A percentile compares a stretch with the other conserved stretches of the same genome.
Conservation (phyloP, 257 asterid genomes). For the Capsicum chinense region DNA sequence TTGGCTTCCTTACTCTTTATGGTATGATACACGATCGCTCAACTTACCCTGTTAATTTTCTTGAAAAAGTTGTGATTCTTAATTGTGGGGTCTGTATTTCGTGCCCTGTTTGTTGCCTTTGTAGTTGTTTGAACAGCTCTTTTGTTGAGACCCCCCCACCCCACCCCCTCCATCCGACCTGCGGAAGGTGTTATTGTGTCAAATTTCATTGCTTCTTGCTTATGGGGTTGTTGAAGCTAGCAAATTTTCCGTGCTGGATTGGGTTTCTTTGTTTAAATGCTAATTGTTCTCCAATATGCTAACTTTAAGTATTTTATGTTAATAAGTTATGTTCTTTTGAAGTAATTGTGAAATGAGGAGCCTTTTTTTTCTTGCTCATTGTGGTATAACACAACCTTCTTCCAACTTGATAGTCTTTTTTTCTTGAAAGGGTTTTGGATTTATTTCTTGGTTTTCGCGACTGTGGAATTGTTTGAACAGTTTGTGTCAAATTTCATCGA, state of each 20-base stretch:
- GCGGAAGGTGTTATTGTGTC: background rate
- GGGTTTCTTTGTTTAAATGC: background rate
- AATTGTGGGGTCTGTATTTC: background rate
- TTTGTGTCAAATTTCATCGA: background rate
- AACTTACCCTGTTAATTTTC: no score
- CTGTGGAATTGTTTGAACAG: background rate
- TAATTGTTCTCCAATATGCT: background rate
- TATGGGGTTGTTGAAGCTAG: background rate
- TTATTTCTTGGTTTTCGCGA: background rate
- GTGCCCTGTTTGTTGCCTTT: background rate
- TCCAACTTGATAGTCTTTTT: background rate
- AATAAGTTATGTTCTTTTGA: background rate
- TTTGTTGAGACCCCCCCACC: no score
- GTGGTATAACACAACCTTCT: background rate
- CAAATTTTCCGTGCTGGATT: background rate
- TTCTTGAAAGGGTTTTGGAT: background rate
- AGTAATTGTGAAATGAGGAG: background rate
- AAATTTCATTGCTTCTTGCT: background rate
- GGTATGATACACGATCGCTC: no score
- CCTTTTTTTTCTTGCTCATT: background rate
- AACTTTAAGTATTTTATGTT: background rate
- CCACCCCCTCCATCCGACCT: no score
- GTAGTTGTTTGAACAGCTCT: background rate
- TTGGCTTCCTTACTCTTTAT: no score
- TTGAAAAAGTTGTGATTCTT: constrained; percentile 8